These are phyloP conservation scores for Candida vartiovaarae DNA, from an alignment of 805 yeast species.

Conservation along the genomic window DNA sequence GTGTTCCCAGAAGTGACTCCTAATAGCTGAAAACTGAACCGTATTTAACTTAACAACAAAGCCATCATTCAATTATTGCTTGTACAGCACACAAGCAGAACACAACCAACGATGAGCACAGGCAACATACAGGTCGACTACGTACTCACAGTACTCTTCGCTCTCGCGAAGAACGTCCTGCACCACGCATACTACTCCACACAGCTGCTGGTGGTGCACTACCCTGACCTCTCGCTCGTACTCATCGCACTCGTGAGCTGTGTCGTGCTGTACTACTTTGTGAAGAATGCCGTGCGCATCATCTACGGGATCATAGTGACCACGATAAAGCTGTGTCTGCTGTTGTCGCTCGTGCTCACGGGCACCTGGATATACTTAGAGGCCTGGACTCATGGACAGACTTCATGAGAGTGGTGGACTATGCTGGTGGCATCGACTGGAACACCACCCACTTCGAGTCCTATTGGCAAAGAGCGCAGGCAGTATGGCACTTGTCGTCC, in stretches of 20 bases:
- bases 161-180: background rate
- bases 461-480: too few species aligned
- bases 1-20: background rate
- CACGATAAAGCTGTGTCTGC: constrained; percentile 23
- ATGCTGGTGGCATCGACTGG: background rate
- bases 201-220: constrained; percentile 19
- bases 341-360: constrained; percentile 14
- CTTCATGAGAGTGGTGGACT: background rate
- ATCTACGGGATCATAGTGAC: constrained; percentile 15
- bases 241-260: constrained; percentile 16
- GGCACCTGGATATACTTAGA: constrained; percentile 26
- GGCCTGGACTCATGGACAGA: constrained; percentile 15
- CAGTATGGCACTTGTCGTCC: too few species aligned
- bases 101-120: constrained; percentile 7
- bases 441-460: too few species aligned
- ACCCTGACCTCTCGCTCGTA: constrained; percentile 26
- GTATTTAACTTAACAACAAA: too few species aligned
- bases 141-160: constrained; percentile 8
- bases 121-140: constrained; percentile 20
- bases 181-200: constrained; percentile 9
- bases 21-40: too few species aligned
- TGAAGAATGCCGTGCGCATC: constrained; percentile 23
- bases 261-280: constrained; percentile 21
- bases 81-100: background rate
- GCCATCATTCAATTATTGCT: too few species aligned